phyloP scores from a whole-genome alignment of 2,329 filamentous ascomycete species.

The Trichoderma polysporum region DNA sequence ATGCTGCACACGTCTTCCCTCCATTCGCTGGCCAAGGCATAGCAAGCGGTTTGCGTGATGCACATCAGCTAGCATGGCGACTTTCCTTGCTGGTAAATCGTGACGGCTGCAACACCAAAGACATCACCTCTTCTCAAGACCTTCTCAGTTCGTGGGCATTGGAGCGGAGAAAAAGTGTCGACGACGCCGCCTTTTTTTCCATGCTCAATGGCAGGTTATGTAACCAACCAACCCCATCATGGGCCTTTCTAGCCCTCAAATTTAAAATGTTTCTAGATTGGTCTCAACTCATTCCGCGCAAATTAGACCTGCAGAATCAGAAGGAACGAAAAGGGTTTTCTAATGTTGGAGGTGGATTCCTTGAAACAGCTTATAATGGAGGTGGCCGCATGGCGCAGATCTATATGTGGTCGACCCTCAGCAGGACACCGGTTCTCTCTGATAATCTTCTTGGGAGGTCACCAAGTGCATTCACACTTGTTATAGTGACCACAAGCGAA shows the following conservation, averaged over 20 bases:
- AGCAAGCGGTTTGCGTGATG: constrained; percentile 36
- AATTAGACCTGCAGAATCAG: not conserved
- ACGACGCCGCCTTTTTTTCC: constrained; percentile 16
- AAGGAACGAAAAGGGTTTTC: constrained; percentile 20
- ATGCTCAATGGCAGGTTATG: constrained; percentile 14
- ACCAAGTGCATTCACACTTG: constrained; percentile 9
- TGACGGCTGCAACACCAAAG: not conserved
- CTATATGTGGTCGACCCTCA: not conserved
- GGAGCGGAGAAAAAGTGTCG: constrained; percentile 21
- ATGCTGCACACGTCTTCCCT: constrained; percentile 53
- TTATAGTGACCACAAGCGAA: not conserved
- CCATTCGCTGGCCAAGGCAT: constrained; percentile 44
- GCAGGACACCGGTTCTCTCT: not conserved
- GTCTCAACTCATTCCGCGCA: not conserved
- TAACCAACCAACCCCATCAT: constrained; percentile 7
- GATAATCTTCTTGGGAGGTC: constrained; percentile 3
- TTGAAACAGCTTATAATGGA: not conserved
- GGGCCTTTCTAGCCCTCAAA: not conserved
- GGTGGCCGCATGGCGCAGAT: constrained; percentile 21
- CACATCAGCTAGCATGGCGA: constrained; percentile 35
- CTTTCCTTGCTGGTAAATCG: constrained; percentile 21
- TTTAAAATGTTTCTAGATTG: constrained; percentile 3
- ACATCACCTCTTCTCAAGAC: not conserved
- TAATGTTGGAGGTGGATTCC: constrained; percentile 18
- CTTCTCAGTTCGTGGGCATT: constrained; percentile 10